Evolutionary conservation across 441 rosid species (phyloP).

Genomic region (Daphne laureola): DNA sequence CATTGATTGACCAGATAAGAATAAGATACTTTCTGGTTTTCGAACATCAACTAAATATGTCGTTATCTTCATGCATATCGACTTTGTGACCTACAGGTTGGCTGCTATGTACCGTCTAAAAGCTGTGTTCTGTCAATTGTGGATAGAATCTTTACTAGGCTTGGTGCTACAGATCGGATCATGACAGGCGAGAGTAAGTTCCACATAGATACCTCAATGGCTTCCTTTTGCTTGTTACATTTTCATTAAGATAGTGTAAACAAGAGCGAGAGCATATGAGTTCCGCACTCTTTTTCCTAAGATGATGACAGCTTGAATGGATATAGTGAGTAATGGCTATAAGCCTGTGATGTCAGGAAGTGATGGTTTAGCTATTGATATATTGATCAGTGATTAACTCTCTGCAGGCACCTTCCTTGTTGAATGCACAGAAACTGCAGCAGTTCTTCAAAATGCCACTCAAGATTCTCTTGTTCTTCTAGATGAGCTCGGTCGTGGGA

Average conservation of each 20-base stretch:
- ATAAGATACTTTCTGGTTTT: slow-evolving; percentile 4
- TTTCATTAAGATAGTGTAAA: too few species aligned
- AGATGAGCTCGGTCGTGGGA: slow-evolving; percentile 95
- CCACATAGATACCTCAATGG: slow-evolving; percentile 1
- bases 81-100: slow-evolving; percentile 50
- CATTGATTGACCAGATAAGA: slow-evolving; percentile 1
- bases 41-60: background rate
- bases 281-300: background rate
- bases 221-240: too few species aligned
- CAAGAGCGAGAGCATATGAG: too few species aligned
- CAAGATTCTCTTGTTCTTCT: slow-evolving; percentile 89
- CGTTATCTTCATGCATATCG: slow-evolving; percentile 1
- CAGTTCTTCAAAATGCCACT: slow-evolving; percentile 92
- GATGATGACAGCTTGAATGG: background rate
- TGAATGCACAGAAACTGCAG: slow-evolving; percentile 92
- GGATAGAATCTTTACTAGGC: slow-evolving; percentile 86
- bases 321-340: too few species aligned
- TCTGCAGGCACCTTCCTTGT: slow-evolving; percentile 86
- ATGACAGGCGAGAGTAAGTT: slow-evolving; percentile 96
- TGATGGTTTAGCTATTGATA: background rate
- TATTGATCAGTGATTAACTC: slow-evolving; percentile 9
- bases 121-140: slow-evolving; percentile 61
- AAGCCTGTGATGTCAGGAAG: background rate
- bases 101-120: slow-evolving; percentile 86
- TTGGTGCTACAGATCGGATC: slow-evolving; percentile 91